These are phyloP conservation scores for Leccinellum albellum DNA, from an alignment of 768 basidiomycete species.

Conservation along the genomic window DNA sequence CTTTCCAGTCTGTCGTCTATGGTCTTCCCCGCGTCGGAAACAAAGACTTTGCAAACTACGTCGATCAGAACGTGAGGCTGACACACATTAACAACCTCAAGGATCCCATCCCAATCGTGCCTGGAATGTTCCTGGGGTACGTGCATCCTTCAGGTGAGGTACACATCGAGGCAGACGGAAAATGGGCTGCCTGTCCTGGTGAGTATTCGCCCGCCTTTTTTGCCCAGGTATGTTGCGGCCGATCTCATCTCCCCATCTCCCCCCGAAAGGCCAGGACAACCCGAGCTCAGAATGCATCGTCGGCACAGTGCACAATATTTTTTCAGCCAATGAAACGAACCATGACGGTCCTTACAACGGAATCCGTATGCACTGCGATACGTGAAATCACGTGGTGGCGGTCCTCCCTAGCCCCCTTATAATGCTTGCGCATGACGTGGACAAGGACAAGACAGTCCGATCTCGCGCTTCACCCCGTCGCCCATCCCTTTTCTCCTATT, in stretches of 20 bases:
- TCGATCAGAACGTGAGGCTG: conserved; percentile 41
- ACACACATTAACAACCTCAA: conserved; percentile 52
- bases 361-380: conserved; percentile 14
- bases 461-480: background rate
- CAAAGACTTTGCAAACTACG: conserved; percentile 53
- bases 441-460: too few species aligned
- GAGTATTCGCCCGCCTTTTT: background rate
- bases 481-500: background rate
- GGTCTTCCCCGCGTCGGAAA: conserved; percentile 48
- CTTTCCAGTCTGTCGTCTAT: conserved; percentile 28
- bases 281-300: conserved; percentile 31
- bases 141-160: conserved; percentile 38
- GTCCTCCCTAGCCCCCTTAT: background rate
- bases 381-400: background rate
- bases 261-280: conserved; percentile 54
- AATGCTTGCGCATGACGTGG: too few species aligned
- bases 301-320: conserved; percentile 36
- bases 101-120: conserved; percentile 37
- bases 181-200: conserved; percentile 57
- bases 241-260: background rate
- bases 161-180: conserved; percentile 39
- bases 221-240: background rate
- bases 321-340: conserved; percentile 35
- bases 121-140: conserved; percentile 35
- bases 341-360: conserved; percentile 42